Percentiles rank a stretch among this genome's conserved stretches.
Evolutionary conservation across 1,284 basidiomycete genomes (phyloP).

Genomic region (Boletus sp.): DNA sequence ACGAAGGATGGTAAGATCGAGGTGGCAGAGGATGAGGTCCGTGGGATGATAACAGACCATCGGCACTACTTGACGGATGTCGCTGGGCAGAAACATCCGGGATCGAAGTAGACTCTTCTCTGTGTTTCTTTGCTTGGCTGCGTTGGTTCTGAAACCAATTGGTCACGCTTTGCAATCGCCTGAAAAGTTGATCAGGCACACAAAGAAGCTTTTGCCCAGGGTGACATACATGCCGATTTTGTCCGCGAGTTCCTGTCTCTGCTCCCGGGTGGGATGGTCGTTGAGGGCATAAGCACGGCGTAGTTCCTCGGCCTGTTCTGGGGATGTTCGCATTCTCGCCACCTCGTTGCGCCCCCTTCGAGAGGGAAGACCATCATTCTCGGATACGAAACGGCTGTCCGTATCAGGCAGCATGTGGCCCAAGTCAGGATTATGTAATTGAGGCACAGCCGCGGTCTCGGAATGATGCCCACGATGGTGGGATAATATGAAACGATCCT

Average conservation of each 20-base stretch:
- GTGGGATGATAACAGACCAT: conserved; percentile 12
- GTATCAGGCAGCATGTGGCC: conserved; percentile 29
- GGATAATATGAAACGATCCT: conserved; percentile 34
- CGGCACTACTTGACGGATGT: conserved; percentile 16
- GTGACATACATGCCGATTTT: conserved; percentile 67
- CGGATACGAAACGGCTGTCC: conserved; percentile 36
- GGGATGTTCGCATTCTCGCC: conserved; percentile 53
- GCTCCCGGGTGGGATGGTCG: conserved; percentile 62
- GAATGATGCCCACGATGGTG: conserved; percentile 33
- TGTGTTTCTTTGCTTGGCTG: conserved; percentile 62
- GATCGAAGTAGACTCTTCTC: conserved; percentile 43
- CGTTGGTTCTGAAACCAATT: conserved; percentile 85
- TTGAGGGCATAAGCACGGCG: conserved; percentile 57
- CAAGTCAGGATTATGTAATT: conserved; percentile 30
- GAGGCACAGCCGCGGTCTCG: conserved; percentile 26
- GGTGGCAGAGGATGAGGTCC: conserved; percentile 36
- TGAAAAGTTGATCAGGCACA: conserved; percentile 31
- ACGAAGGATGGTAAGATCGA: conserved; percentile 40
- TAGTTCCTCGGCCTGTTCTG: conserved; percentile 63
- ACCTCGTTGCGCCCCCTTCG: conserved; percentile 31
- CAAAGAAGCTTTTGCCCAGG: conserved; percentile 7
- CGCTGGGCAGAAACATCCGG: conserved; percentile 19
- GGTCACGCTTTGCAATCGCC: conserved; percentile 72
- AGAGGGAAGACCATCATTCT: conserved; percentile 33
- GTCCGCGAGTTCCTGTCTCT: conserved; percentile 57